Evolutionary conservation across 257 asterid genomes (phyloP).

Genomic region (Anisodus acutangulus): DNA sequence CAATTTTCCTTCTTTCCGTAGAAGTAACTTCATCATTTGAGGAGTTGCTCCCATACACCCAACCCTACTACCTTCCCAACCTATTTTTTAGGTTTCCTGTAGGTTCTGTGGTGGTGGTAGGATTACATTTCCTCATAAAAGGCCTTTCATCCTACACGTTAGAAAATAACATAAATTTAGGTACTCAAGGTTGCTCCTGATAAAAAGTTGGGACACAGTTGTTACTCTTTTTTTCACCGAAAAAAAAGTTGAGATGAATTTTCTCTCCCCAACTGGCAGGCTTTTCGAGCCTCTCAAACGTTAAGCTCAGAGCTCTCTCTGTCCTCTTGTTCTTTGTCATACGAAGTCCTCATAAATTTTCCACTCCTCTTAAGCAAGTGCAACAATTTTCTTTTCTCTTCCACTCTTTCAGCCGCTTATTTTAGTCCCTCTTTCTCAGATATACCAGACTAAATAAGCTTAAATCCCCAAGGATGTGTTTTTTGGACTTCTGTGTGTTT

Average conservation of each 20-base stretch:
- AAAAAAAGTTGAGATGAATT: not conserved
- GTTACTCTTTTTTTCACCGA: not conserved
- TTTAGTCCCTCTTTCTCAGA: not conserved
- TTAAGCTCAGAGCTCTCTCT: not conserved
- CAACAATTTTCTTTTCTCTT: not conserved
- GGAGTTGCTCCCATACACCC: constrained; percentile 4
- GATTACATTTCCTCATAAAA: not conserved
- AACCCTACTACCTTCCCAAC: not conserved
- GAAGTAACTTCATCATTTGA: not conserved
- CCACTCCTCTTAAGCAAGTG: constrained; percentile 4
- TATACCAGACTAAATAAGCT: not conserved
- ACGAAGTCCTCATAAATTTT: not conserved
- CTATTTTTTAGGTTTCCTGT: not conserved
- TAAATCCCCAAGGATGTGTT: not conserved
- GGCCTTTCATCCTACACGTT: not conserved
- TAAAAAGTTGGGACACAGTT: not conserved
- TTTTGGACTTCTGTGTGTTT: not conserved
- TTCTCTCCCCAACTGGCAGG: not conserved
- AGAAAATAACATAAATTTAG: not conserved
- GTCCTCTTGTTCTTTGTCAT: not conserved
- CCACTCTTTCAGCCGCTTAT: not conserved
- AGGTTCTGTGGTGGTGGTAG: not conserved
- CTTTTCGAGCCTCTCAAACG: not conserved
- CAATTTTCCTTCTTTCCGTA: not conserved
- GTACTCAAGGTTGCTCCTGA: not conserved